A percentile compares a stretch with the other conserved stretches of the same genome.
Conservation (phyloP, 805 yeast species). For the Cyberlindnera lachancei region DNA sequence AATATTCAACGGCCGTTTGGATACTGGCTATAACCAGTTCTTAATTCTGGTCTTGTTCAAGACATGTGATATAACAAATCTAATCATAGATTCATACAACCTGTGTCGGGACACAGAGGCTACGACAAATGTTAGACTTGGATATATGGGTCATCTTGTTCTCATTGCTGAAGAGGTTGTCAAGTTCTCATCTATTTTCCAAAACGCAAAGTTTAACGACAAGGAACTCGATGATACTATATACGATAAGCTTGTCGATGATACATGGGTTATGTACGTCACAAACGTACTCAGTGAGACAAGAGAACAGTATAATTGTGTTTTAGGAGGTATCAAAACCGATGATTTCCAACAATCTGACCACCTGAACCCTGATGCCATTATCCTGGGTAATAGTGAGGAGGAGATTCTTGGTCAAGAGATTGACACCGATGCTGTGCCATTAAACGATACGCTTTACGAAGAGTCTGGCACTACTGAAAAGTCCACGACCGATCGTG, state of each 20-base stretch:
- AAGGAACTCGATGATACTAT: constrained; percentile 19
- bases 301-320: constrained; percentile 80
- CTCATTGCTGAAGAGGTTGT: constrained; percentile 94
- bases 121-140: constrained; percentile 61
- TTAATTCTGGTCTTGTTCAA: constrained; percentile 55
- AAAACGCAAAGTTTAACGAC: constrained; percentile 20
- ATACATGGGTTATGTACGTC: constrained; percentile 68
- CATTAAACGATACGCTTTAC: neutral
- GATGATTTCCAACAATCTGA: constrained; percentile 19
- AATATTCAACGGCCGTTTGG: constrained; percentile 65
- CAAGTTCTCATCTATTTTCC: constrained; percentile 50
- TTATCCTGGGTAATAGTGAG: constrained; percentile 21
- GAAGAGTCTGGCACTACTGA: no score
- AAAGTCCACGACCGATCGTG: no score
- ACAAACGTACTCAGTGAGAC: constrained; percentile 69
- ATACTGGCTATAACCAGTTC: constrained; percentile 66
- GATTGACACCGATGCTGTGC: neutral
- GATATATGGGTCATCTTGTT: constrained; percentile 95
- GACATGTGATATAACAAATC: constrained; percentile 48
- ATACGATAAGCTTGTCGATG: constrained; percentile 25
- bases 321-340: constrained; percentile 56
- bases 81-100: constrained; percentile 59
- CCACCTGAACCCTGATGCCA: constrained; percentile 18
- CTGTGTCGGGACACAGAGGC: constrained; percentile 55
- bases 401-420: constrained; percentile 21